Evolutionary conservation across 176 grass and related monocot genomes (phyloP).

Genomic region (Rhynchospora breviuscula): DNA sequence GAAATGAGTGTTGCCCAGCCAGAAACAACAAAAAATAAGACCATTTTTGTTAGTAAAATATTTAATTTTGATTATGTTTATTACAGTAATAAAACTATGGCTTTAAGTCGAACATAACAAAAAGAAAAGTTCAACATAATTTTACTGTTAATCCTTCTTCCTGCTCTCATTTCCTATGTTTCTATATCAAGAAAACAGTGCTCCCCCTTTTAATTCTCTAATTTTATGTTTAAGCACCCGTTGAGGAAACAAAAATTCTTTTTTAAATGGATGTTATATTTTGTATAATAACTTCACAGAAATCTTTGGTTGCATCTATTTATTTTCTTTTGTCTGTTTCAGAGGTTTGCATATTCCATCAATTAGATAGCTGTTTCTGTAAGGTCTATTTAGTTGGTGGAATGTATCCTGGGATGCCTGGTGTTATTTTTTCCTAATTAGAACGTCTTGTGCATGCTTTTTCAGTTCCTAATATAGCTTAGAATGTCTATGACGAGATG

Average conservation of each 20-base stretch:
- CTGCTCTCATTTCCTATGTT: not conserved
- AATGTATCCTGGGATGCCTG: not conserved
- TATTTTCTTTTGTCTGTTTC: not conserved
- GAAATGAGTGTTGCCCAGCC: too few relatives aligned
- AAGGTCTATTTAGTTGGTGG: constrained; percentile 10
- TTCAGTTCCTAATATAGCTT: not conserved
- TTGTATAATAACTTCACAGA: not conserved
- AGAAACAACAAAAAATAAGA: too few relatives aligned
- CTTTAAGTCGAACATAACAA: too few relatives aligned
- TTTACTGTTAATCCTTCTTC: not conserved
- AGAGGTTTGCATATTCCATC: not conserved
- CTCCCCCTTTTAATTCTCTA: not conserved
- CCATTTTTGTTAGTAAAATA: too few relatives aligned
- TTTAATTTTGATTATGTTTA: too few relatives aligned
- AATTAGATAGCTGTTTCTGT: not conserved
- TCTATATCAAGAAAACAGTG: not conserved
- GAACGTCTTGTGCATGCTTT: not conserved
- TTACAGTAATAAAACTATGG: too few relatives aligned
- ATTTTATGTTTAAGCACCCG: not conserved
- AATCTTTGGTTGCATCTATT: not conserved
- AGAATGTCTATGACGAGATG: not conserved
- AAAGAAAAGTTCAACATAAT: too few relatives aligned
- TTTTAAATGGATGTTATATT: not conserved
- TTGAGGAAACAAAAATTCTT: not conserved
- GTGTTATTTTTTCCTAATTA: not conserved